Base-by-base conservation (phyloP, 2,329 filamentous ascomycete genomes). In the Exophiala dermatitidis region DNA sequence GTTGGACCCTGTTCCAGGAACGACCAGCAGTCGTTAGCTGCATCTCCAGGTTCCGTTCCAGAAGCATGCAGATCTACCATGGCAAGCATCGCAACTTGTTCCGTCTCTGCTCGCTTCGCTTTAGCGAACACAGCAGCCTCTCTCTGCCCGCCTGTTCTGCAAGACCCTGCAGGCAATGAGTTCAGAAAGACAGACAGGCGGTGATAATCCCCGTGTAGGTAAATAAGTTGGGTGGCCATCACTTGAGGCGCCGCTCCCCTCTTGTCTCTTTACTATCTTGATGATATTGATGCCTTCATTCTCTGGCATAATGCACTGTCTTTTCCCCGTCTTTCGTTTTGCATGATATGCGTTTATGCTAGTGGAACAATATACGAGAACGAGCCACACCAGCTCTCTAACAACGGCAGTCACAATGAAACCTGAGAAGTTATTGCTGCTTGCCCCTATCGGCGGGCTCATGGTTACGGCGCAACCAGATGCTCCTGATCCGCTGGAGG, bases 81-180 rank as follows among this genome's bases (percentile, higher is more conserved):
- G n/a, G 44, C 48, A 54, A 51, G 57, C 40, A 36, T 44, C 43
- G 30, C 45, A 28, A 37, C 56, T 48, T 53, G 57, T 40, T 54
- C 48, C 34, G 48, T 10, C 51, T 48, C 46, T 50, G 42, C 32
- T 30, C 34, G 36, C 38, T 32, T 43, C 34, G 28, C 30, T 28
- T 44, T 59, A 54, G 54, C 28, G 41, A 48, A 37, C 41, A 42
- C 40, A 40, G n/a, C 52, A 37, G 37, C 37, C 36, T 37, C 32
- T 12, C 38, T 19, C 19, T 19, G 10, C 28, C 52, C 50, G 43
- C 48, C 29, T 48, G 32, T 28, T 42, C 37, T 28, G 47, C 42
- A 31, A 33, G 19, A 46, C 49, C 40, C 42, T 57, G 49, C 30
- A 4, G 6, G 5, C 33, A 6, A 6, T 34, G 33, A 10, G 33